Evolutionary conservation across 306 rosid genomes (phyloP).

Genomic region (Dryas octopetala): DNA sequence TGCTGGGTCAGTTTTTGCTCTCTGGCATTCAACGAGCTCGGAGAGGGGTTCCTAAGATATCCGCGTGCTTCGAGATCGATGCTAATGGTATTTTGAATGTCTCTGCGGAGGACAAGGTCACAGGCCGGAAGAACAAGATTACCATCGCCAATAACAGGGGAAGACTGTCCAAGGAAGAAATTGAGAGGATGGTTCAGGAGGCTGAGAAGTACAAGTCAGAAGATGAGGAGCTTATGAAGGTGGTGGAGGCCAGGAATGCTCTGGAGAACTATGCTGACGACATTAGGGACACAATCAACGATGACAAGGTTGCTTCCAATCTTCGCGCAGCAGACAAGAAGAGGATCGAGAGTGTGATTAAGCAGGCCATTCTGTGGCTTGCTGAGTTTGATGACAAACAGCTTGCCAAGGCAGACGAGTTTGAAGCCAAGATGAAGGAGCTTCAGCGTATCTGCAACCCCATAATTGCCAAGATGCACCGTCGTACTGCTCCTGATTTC

Average conservation of each 20-base stretch:
- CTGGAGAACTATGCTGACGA: conserved; percentile 70
- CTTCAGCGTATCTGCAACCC: conserved; percentile 16
- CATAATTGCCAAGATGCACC: conserved; percentile 11
- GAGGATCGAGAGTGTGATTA: conserved; percentile 60
- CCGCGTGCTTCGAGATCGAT: conserved; percentile 67
- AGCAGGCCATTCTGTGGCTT: conserved; percentile 67
- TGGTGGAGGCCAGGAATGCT: conserved; percentile 62
- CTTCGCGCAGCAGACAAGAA: conserved; percentile 53
- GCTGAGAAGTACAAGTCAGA: conserved; percentile 79
- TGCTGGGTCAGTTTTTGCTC: conserved; percentile 67
- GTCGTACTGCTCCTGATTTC: too few relatives aligned
- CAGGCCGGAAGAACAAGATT: conserved; percentile 75
- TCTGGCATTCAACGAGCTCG: conserved; percentile 82
- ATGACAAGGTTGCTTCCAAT: conserved; percentile 68
- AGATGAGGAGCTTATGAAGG: conserved; percentile 80
- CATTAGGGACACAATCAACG: conserved; percentile 71
- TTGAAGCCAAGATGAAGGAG: conserved; percentile 19
- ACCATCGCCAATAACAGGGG: conserved; percentile 75
- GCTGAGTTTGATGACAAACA: conserved; percentile 26
- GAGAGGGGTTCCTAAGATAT: conserved; percentile 71
- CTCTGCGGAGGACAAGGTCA: conserved; percentile 67
- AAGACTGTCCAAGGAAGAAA: conserved; percentile 69
- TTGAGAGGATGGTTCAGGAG: conserved; percentile 79
- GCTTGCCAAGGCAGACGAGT: conserved; percentile 16
- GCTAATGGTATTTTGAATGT: conserved; percentile 74